These are phyloP conservation scores for Aureobasidium lini DNA, from an alignment of 2,329 filamentous ascomycete species.

Conservation along the genomic window DNA sequence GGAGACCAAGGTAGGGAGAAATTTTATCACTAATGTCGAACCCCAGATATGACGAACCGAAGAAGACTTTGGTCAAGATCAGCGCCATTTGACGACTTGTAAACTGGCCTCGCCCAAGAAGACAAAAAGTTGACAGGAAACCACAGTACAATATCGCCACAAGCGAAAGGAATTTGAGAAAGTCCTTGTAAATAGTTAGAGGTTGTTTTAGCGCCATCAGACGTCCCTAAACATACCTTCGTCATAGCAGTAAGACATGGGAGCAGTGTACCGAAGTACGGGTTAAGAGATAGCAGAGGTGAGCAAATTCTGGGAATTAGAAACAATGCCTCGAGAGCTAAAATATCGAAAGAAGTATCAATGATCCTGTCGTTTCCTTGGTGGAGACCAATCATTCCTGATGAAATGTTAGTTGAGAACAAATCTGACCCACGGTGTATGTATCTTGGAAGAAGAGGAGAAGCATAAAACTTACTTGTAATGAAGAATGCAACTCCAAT, in stretches of 20 bases:
- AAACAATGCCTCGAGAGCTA: slow-evolving; percentile 81
- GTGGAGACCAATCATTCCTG: slow-evolving; percentile 49
- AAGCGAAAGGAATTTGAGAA: slow-evolving; percentile 71
- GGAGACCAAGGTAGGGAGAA: slow-evolving; percentile 45
- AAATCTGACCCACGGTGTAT: background rate
- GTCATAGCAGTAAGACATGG: slow-evolving; percentile 85
- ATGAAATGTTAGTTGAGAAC: too few species aligned
- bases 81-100: slow-evolving; percentile 62
- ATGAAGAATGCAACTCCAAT: slow-evolving; percentile 53
- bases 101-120: slow-evolving; percentile 65
- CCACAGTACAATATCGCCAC: slow-evolving; percentile 76
- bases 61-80: slow-evolving; percentile 74
- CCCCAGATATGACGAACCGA: slow-evolving; percentile 59
- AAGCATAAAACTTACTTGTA: slow-evolving; percentile 50
- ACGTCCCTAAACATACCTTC: background rate
- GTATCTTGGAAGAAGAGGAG: background rate
- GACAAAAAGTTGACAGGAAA: slow-evolving; percentile 79
- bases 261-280: slow-evolving; percentile 84
- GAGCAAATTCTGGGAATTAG: slow-evolving; percentile 86
- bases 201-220: slow-evolving; percentile 6
- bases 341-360: slow-evolving; percentile 78
- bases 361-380: slow-evolving; percentile 56
- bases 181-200: slow-evolving; percentile 58
- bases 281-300: slow-evolving; percentile 67
- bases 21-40: slow-evolving; percentile 49